Evolutionary conservation across 2,329 filamentous ascomycete species (phyloP), one percentile per base, ranked within the genome.

Genomic region (Scortechinia acanthostroma): DNA sequence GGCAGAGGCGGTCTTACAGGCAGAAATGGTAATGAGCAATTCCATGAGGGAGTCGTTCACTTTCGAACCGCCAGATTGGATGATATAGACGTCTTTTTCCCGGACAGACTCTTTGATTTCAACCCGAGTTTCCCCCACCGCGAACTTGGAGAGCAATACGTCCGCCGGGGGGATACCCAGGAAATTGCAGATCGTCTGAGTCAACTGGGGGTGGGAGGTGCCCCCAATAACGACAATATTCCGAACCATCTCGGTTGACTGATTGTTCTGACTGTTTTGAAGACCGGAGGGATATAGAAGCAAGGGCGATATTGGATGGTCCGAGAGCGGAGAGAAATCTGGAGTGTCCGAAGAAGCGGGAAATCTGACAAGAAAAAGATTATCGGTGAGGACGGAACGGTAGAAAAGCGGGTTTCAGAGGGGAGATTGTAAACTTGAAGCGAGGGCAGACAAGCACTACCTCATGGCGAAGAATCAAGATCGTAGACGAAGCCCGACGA

Each of bases 41-140:
- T 98, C 93, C 71, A 98, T 86, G 52, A 98, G 80, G 68, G 95
- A 83, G 68, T 98, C 93, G 62, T 98, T 98, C 68, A 96, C 88
- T 57, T 86, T 87, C 51, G 89, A 90, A 54, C 88, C 88, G 54
- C 89, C 90, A 35, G 89, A 93, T 67, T 97, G 91, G 58, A 98
- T 89, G 61, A 97, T 96, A 70, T 94, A 98, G 62, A 96, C 93
- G 80, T 98, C 93, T 65, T 98, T 98, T 55, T 88, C 93, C 55
- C 93, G 86, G 44, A 98, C 93, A 14, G 90, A 95, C 66, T 98
- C 93, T 63, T 91, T 79, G 58, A 98, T 95, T 66, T 97, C 93
- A 51, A 95, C 91, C 46, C 91, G 83, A 53, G 88, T 95, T 71
- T 97, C 93, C 53, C 93, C 93, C 44, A 93, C 89, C 22, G 90